Evolutionary conservation across 2,329 filamentous ascomycete species (phyloP), one percentile per base, ranked within the genome.

Genomic region (Aspergillus spinulosporus): DNA sequence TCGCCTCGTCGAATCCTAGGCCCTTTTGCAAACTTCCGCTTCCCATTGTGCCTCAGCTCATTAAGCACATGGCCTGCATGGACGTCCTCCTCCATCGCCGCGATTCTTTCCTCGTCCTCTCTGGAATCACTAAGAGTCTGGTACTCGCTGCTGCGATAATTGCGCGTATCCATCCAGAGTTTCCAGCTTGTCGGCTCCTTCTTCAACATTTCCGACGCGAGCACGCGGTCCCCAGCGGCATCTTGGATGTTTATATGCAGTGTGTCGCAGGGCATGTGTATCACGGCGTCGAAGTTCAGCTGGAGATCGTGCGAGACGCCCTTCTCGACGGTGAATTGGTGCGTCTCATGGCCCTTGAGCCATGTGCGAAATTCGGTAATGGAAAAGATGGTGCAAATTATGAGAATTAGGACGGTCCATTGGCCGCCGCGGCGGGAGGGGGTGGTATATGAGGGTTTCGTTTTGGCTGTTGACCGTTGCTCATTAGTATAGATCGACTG

Each of bases 171-270:
- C 60, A 86, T 85, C 92, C 93, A 97, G 64, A 92, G 85, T 21
- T 72, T 70, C 91, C 93, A 99, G 61, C 78, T 84, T 5, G 94
- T 97, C 12, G 84, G 77, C 66, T 97, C 91, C 67, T 85, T 87
- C 61, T 84, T 81, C 59, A 99, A 80, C 61, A 87, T 80, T 37
- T 87, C 81, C 3, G 84, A 89, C 2, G 94, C 94, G 31, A 96
- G 82, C 66, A 97, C 96, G 61, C 90, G 87, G 74, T 99, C 94
- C 51, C 94, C 92, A 0, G 91, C 86, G 2, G 93, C 92, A 73
- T 99, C 94, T 78, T 97, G 94, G 49, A 99, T 92, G 76, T 99
- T 97, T 74, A 99, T 81, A 76, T 96, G 90, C n/a, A 99, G 77
- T 70, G 95, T 88, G 56, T 82, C 77, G 79, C 94, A 99, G 65